Evolutionary conservation across 345 rosid species (phyloP), one percentile per base, ranked within the genome.

Genomic region (Populus nigra): DNA sequence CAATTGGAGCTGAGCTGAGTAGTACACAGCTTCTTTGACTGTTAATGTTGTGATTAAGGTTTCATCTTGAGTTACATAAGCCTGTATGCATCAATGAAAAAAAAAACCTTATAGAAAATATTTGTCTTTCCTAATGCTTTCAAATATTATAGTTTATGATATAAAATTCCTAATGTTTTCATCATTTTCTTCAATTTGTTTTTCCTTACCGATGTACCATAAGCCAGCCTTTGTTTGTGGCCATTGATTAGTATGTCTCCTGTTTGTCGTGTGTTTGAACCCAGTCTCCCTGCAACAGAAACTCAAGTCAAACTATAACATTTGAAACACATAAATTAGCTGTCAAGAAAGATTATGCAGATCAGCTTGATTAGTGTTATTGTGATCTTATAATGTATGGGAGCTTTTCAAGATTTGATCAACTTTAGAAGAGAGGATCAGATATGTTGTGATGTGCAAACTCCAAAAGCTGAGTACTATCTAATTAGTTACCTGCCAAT

Each of bases 51-150:
- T 65, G 8, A 76, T 61, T 53, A 81, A 68, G 13, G 77, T 68
- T 70, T 81, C 84, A 57, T 81, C 84, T 81, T 77, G 84, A 18
- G 84, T 81, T n/a, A 81, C 83, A 68, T 73, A 81, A 3, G 80
- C 80, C 84, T 81, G 27, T 4, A 18, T 76, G 43, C 71, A 29
- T 29, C 22, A 36, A 6, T 25, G 15, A 9, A 65, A 73, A 18
- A 17, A 5, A 29, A 45, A 25, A 15, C 23, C 6, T 17, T 33
- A 36, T 23, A 23, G 29, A 17, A 36, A 57, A 1, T 7, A 25
- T 3, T 57, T n/a, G 16, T 9, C 15, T n/a, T n/a, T n/a, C n/a
- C n/a, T n/a, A n/a, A n/a, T n/a, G n/a, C n/a, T n/a, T n/a, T 9
- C 0, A 33, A 33, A 33, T 33, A 25, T 13, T 29, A 5, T 5